These are phyloP conservation scores for Anastatica hierochuntica DNA, from an alignment of 345 rosid genomes.

Conservation along the genomic window DNA sequence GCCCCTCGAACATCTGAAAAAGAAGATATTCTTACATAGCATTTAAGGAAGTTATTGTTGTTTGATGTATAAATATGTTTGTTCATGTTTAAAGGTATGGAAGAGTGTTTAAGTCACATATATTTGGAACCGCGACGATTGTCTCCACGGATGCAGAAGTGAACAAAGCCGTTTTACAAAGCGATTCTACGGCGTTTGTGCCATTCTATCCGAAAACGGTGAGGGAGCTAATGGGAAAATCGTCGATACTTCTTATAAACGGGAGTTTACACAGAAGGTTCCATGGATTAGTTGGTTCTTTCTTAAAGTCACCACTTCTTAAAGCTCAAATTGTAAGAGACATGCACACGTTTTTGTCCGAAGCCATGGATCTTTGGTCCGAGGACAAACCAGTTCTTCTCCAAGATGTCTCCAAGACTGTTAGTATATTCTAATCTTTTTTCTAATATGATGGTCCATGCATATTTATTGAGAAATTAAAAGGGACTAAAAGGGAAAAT, in stretches of 20 bases:
- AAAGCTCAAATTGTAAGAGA: conserved; percentile 79
- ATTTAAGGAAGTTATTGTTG: neutral
- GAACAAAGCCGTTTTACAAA: conserved; percentile 69
- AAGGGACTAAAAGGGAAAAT: neutral
- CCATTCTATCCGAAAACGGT: conserved; percentile 92
- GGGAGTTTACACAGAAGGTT: conserved; percentile 85
- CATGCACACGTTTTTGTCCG: conserved; percentile 56
- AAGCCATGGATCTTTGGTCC: conserved; percentile 71
- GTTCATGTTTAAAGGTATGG: conserved; percentile 47
- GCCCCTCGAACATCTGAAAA: too few relatives aligned
- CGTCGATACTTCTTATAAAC: conserved; percentile 76
- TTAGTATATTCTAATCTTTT: conserved; percentile 23
- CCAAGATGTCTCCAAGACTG: conserved; percentile 85
- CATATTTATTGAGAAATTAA: neutral
- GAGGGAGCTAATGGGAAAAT: conserved; percentile 89
- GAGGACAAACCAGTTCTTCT: conserved; percentile 50
- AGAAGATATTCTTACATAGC: neutral
- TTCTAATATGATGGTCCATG: neutral
- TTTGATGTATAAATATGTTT: neutral
- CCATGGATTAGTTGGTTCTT: conserved; percentile 81
- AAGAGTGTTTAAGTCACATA: conserved; percentile 93
- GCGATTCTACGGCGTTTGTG: conserved; percentile 71
- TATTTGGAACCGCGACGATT: conserved; percentile 75
- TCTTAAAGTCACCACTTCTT: conserved; percentile 74
- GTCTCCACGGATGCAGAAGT: conserved; percentile 94